Evolutionary conservation across 2,329 filamentous ascomycete genomes (phyloP), one percentile per base, ranked within the genome.

Genomic region (Corynespora cassiicola): DNA sequence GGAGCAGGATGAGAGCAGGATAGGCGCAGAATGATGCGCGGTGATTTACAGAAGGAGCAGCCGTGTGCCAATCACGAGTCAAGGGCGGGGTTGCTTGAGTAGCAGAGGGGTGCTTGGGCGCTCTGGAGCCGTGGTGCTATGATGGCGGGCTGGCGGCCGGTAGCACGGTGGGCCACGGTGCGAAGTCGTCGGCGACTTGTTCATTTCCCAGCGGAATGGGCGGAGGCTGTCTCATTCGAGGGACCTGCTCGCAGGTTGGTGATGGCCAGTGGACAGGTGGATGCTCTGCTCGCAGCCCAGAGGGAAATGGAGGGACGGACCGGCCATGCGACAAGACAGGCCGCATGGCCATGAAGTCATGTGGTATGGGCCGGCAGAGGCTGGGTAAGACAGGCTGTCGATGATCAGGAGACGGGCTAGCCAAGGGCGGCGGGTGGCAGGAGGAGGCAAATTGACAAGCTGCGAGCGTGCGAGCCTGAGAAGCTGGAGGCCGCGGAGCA

Each of bases 261-360:
- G 23, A 6, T 26, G 10, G 8, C 17, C 25, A n/a, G 21, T 16
- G 22, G 27, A 11, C 22, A 29, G 22, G 26, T 10, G 8, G 14
- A 10, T 29, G 26, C 9, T 10, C 8, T 28, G 20, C 27, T 14
- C 23, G 16, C 16, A 11, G 29, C 12, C 9, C 12, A 16, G 26
- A 23, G 19, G 31, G 42, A 31, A 27, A 40, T 45, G 42, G 47
- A 53, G 44, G 41, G 35, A 42, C 47, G 40, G 44, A 25, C 47
- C 46, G 50, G 41, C 38, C 40, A 46, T 45, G 47, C 43, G 36
- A 41, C 28, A 12, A 40, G 28, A 15, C 28, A 17, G 17, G 31
- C 32, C 42, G 48, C 48, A 52, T 45, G 16, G 9, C 23, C 21
- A 28, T 15, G 12, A 27, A 39, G 51, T 52, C 48, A 52, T 52